Evolutionary conservation across 129 eudicot genomes (phyloP).

Genomic region (Erigeron canadensis): DNA sequence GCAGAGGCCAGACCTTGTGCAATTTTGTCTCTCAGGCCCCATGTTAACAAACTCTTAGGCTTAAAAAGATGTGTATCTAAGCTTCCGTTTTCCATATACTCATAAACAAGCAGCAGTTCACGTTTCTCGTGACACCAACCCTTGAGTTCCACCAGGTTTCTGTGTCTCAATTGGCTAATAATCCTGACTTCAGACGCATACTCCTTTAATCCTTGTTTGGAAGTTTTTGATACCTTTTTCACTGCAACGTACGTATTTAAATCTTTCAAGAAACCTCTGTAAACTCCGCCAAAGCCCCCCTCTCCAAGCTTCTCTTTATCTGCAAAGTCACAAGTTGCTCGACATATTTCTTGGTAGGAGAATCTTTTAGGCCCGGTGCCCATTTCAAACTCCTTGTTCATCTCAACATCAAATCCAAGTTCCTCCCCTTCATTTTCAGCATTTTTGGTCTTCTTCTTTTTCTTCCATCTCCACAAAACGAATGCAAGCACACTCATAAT

Average conservation of each 20-base stretch:
- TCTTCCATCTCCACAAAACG: not conserved
- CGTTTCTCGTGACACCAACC: conserved; percentile 44
- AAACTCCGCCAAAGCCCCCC: conserved; percentile 45
- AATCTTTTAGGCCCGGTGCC: conserved; percentile 30
- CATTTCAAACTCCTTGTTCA: not conserved
- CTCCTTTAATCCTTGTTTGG: conserved; percentile 41
- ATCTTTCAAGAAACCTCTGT: conserved; percentile 33
- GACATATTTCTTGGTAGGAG: conserved; percentile 25
- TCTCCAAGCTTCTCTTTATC: conserved; percentile 40
- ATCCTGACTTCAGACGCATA: conserved; percentile 42
- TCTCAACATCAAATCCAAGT: not conserved
- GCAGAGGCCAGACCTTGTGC: conserved; percentile 38
- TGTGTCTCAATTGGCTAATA: conserved; percentile 39
- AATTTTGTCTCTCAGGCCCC: conserved; percentile 35
- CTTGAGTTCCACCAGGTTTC: conserved; percentile 36
- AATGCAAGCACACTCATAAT: not conserved
- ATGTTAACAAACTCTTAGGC: conserved; percentile 30
- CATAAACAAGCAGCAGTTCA: conserved; percentile 40
- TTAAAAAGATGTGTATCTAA: conserved; percentile 44
- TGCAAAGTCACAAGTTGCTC: conserved; percentile 27
- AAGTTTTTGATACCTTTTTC: conserved; percentile 35
- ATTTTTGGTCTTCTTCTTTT: not conserved
- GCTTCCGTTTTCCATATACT: conserved; percentile 48
- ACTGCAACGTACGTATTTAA: conserved; percentile 24
- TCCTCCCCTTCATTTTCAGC: not conserved